Conservation (phyloP, 2,329 filamentous ascomycete genomes). For the Escovopsis weberi region DNA sequence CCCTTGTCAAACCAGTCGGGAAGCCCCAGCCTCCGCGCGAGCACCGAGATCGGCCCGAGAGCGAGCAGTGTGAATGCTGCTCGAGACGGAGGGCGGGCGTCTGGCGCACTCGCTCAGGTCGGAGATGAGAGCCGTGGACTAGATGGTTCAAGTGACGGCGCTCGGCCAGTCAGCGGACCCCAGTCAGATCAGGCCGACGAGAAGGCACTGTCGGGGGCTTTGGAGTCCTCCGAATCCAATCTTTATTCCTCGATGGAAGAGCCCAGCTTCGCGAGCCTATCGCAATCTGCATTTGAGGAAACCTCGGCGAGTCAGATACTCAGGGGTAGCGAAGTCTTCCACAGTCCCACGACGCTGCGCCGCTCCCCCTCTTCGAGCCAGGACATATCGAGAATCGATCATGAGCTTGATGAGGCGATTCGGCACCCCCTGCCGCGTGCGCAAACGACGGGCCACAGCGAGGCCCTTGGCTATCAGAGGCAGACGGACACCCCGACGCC, state of each 20-base stretch:
- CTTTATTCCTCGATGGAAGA: slow-evolving; percentile 58
- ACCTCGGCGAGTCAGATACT: slow-evolving; percentile 87
- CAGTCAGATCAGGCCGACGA: slow-evolving; percentile 39
- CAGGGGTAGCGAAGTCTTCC: slow-evolving; percentile 74
- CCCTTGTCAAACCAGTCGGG: slow-evolving; percentile 32
- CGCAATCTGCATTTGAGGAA: slow-evolving; percentile 57
- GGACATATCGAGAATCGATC: slow-evolving; percentile 6
- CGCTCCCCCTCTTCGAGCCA: slow-evolving; percentile 28
- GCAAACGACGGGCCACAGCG: slow-evolving; percentile 24
- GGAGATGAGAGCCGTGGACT: too few relatives aligned
- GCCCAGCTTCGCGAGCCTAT: slow-evolving; percentile 55
- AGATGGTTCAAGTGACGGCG: slow-evolving; percentile 10
- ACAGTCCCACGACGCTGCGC: slow-evolving; percentile 52
- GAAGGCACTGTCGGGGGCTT: slow-evolving; percentile 30
- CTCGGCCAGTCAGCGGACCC: slow-evolving; percentile 43
- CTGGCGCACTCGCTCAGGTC: slow-evolving; percentile 8
- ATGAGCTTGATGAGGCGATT: slow-evolving; percentile 6
- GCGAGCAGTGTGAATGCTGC: slow-evolving; percentile 44
- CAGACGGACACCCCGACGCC: slow-evolving; percentile 10
- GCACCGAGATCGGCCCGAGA: slow-evolving; percentile 33
- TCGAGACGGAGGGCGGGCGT: slow-evolving; percentile 25
- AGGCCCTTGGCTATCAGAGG: slow-evolving; percentile 16
- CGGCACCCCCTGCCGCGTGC: slow-evolving; percentile 15
- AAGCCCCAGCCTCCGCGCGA: slow-evolving; percentile 38
- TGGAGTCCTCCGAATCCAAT: slow-evolving; percentile 60